Conservation (phyloP, 2,329 filamentous ascomycete genomes). For the Cladophialophora immunda region DNA sequence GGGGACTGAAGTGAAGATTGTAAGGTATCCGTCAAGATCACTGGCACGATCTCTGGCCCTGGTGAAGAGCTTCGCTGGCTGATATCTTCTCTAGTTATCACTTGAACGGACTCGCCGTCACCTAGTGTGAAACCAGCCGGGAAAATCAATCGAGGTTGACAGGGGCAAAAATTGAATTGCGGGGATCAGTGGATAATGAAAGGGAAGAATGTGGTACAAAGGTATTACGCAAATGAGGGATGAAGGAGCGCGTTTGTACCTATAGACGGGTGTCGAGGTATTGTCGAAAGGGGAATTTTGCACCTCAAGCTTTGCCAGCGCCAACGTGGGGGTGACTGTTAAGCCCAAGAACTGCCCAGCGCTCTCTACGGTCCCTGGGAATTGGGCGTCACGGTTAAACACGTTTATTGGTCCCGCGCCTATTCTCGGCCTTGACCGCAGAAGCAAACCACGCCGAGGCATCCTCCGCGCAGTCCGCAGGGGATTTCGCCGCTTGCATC, state of each 20-base stretch:
- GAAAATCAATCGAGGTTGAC: neutral
- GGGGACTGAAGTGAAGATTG: neutral
- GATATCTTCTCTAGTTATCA: neutral
- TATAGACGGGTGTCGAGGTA: neutral
- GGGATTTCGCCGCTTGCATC: neutral
- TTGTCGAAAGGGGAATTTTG: neutral
- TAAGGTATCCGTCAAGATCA: neutral
- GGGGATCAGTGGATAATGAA: neutral
- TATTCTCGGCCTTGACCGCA: neutral
- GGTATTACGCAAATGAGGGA: neutral
- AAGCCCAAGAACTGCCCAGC: neutral
- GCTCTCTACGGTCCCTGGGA: neutral
- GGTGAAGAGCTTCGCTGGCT: neutral
- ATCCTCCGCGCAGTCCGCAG: neutral
- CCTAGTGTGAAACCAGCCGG: neutral
- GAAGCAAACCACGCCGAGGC: constrained; percentile 2
- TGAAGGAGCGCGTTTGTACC: neutral
- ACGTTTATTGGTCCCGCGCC: neutral
- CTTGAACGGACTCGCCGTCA: neutral
- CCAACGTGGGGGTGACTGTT: neutral
- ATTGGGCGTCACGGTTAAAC: neutral
- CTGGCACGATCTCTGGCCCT: neutral
- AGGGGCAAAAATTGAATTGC: neutral
- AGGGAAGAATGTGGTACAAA: neutral
- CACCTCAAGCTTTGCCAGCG: neutral